phyloP scores from a whole-genome alignment of 106 monocot species.

The Narthecium ossifragum region DNA sequence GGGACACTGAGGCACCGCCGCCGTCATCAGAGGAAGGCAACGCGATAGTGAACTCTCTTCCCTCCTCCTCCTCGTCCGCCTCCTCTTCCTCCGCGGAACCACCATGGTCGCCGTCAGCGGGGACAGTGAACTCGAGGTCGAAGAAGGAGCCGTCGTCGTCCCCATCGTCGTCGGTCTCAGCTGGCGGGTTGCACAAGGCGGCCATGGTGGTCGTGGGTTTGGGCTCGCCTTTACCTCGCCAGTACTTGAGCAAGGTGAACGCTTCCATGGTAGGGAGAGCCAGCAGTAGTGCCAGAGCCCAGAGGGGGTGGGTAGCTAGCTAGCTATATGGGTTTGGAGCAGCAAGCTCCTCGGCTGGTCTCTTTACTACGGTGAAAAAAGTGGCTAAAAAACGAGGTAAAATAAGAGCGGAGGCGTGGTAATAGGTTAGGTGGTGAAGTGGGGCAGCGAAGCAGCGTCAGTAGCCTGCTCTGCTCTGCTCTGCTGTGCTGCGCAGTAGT shows the following conservation, averaged over 20 bases:
- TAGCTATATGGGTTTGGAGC: too few species aligned
- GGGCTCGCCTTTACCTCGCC: conserved; percentile 25
- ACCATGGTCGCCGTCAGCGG: not conserved
- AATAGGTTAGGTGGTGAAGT: too few species aligned
- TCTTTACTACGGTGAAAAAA: too few species aligned
- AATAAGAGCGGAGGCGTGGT: too few species aligned
- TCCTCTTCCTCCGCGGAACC: not conserved
- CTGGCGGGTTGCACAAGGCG: not conserved
- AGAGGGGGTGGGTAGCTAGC: too few species aligned
- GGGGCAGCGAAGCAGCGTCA: too few species aligned
- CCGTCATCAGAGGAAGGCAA: conserved; percentile 1
- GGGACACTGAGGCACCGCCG: conserved; percentile 11
- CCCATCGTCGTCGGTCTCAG: conserved; percentile 5
- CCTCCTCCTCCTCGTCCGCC: conserved; percentile 2
- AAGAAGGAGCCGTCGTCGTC: conserved; percentile 70
- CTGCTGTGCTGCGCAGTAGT: too few species aligned
- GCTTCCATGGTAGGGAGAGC: conserved; percentile 58
- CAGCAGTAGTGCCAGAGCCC: too few species aligned
- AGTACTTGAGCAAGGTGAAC: conserved; percentile 66
- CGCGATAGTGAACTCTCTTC: conserved; percentile 19
- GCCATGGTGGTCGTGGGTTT: not conserved
- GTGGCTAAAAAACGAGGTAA: too few species aligned
- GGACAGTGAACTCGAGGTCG: conserved; percentile 51
- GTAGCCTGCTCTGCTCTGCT: too few species aligned
- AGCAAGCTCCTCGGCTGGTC: too few species aligned